Evolutionary conservation across 768 basidiomycete species (phyloP), one percentile per base, ranked within the genome.

Genomic region (Gloeostereum incarnatum): DNA sequence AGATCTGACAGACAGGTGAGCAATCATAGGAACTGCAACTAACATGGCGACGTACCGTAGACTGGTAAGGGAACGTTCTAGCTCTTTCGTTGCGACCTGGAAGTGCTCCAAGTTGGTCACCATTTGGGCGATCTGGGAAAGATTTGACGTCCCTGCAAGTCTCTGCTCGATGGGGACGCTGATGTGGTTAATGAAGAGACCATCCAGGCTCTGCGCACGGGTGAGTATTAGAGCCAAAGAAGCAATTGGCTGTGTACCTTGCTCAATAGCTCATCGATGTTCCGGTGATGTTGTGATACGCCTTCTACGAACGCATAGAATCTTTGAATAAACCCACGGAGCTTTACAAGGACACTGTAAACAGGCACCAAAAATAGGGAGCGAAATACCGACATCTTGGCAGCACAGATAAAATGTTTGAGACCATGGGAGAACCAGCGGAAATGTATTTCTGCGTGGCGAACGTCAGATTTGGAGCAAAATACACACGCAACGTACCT

Each of bases 291-390:
- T 52, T 93, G 88, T 2, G 85, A 80, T 4, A 96, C 86, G 6
- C 94, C 94, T 49, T 99, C 96, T 0, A 93, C 79, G 57, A 98
- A 99, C 17, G 89, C 81, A 54, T 97, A 94, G 63, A 96, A 98
- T 49, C 89, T 90, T 48, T 92, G 85, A 26, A 96, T 85, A 52
- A 94, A 97, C 30, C 66, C 69, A 18, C 89, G 80, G 42, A 94
- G 85, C 79, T 94, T 62, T 20, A 19, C 31, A 27, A 35, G 16
- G 17, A 40, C 33, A 11, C 18, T 22, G 31, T 8, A 16, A 17
- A 16, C 3, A 23, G 35, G 5, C 26, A 3, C n/a, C n/a, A n/a
- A n/a, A n/a, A 6, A 4, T 17, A 17, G 5, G 23, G n/a, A 16
- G 3, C 4, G 13, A 25, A 14, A 41, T 23, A 43, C 68, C 20